Evolutionary conservation across 768 basidiomycete species (phyloP), one percentile per base, ranked within the genome.

Genomic region (Auricularia heimuer): DNA sequence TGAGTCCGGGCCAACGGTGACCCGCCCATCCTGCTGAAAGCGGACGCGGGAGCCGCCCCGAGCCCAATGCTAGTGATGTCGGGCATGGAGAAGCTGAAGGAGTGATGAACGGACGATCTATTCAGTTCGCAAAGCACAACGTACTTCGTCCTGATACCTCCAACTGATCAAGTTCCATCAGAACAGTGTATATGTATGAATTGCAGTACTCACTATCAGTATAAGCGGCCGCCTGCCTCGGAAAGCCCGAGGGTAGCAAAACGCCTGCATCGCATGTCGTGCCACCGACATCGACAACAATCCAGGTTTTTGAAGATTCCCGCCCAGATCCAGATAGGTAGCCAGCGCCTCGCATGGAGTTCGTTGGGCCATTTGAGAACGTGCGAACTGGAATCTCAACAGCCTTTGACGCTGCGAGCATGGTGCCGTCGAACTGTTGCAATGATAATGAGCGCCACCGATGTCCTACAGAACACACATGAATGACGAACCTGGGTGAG

Each of bases 271-370:
- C 86, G 1, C 84, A 83, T 16, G 85, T 85, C 0, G 86, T 88
- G 0, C 85, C 86, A 60, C 86, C 87, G 65, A 87, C 77, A 71
- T 88, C 87, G 63, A 84, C 78, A 0, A 87, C 86, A 62, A 85
- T 74, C 51, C 79, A 77, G 65, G 76, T 61, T 45, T 61, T 34
- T 14, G 47, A 72, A 56, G 64, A 73, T 66, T 67, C 69, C 33
- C 35, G 67, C 75, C 76, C 54, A 77, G 72, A 8, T 6, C 78
- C 80, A 1, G 85, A 81, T 4, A 87, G 76, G 71, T 82, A 86
- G 3, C 82, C 82, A 4, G 85, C 86, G 8, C 86, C 86, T 62
- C 86, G 77, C 85, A 88, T 88, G 1, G 85, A 86, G 71, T 88
- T 88, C 1, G 86, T 88, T 4, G 85, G 82, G 2, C 84, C 84